Conservation (phyloP, 1,284 basidiomycete species). For the Rhodotorula glutinis region DNA sequence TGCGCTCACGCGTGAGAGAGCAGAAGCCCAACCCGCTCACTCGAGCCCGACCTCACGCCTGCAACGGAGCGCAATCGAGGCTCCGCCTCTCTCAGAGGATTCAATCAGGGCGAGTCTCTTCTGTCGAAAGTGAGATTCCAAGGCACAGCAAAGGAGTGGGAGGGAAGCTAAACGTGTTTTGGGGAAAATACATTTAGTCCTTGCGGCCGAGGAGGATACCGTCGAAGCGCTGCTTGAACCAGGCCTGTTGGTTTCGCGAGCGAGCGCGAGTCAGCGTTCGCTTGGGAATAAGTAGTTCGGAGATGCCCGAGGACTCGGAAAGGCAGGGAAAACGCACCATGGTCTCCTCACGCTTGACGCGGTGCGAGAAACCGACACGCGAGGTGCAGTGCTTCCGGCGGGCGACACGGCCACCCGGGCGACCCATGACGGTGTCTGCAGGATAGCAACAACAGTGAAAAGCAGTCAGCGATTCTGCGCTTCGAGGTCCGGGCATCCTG, state of each 20-base stretch:
- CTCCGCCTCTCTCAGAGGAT: no score
- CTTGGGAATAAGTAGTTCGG: no score
- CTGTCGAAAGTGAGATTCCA: no score
- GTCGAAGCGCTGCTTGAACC: conserved; percentile 61
- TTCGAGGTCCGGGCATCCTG: no score
- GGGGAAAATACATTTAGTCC: conserved; percentile 15
- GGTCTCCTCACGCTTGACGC: conserved; percentile 57
- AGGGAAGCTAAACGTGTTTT: neutral
- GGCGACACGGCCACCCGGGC: conserved; percentile 89
- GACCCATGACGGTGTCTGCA: conserved; percentile 88
- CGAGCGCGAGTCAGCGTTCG: no score
- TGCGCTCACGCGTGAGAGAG: no score
- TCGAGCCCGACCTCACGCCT: no score
- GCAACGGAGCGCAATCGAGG: no score
- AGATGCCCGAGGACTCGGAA: no score
- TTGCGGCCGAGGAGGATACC: conserved; percentile 66
- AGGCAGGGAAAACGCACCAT: conserved; percentile 14
- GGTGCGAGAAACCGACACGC: conserved; percentile 82
- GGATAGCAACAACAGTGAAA: conserved; percentile 30
- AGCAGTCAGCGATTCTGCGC: neutral
- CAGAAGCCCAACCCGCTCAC: no score
- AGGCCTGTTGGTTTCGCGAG: conserved; percentile 4
- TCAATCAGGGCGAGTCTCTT: no score
- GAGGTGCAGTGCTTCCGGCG: conserved; percentile 86
- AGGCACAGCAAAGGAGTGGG: neutral